Conservation (phyloP, 169 alveolate species). For the Plasmodium ovale region DNA sequence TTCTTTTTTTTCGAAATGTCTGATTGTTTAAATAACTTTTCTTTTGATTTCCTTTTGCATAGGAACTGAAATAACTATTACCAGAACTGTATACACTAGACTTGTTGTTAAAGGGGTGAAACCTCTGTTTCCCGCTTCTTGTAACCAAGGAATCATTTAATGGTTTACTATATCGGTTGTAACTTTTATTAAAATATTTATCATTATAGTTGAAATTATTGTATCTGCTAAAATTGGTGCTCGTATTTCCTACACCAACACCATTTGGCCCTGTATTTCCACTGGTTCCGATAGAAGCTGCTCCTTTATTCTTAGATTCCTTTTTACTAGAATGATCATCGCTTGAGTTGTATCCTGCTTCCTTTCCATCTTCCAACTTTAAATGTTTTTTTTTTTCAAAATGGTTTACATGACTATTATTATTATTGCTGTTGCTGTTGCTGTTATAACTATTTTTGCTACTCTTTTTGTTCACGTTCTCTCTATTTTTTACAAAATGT, state of each 20-base stretch:
- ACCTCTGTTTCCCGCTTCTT: constrained; percentile 33
- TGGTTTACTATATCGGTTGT: constrained; percentile 53
- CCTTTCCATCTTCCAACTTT: constrained; percentile 25
- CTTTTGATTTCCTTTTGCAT: constrained; percentile 39
- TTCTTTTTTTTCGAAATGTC: constrained; percentile 35
- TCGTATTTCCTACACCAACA: constrained; percentile 1
- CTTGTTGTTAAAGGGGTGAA: constrained; percentile 13
- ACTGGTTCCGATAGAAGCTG: background rate
- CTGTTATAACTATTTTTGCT: constrained; percentile 3
- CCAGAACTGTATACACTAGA: constrained; percentile 25
- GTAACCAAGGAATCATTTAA: constrained; percentile 14
- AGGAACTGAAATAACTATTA: constrained; percentile 5
- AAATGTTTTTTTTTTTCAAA: constrained; percentile 30
- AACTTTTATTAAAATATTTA: constrained; percentile 67
- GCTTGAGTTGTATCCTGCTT: constrained; percentile 24
- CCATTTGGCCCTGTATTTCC: constrained; percentile 3
- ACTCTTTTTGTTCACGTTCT: constrained; percentile 8
- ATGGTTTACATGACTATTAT: constrained; percentile 26
- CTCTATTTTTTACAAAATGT: constrained; percentile 16
- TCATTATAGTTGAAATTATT: constrained; percentile 55
- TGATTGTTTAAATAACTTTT: constrained; percentile 23
- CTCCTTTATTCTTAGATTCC: constrained; percentile 29
- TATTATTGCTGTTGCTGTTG: background rate
- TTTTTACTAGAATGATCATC: constrained; percentile 41
- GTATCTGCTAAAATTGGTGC: constrained; percentile 31